These are phyloP conservation scores for Xylaria sp. DNA, from an alignment of 2,329 filamentous ascomycete genomes.

Conservation along the genomic window DNA sequence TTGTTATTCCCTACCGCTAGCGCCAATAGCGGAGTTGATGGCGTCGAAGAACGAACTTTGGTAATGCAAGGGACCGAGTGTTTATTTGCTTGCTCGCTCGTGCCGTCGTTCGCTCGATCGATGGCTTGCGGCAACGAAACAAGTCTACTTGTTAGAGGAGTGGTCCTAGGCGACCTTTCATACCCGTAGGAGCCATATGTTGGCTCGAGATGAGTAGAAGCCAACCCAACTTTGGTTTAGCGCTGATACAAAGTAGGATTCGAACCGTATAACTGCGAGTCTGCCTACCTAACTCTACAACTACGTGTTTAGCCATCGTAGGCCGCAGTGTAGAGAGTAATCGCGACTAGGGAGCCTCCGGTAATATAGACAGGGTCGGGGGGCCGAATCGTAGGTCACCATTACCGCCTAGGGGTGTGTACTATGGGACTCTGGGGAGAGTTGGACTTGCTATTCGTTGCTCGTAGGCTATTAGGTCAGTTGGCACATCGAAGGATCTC, in stretches of 20 bases:
- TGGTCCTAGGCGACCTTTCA: not conserved
- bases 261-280: conserved; percentile 5
- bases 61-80: conserved; percentile 18
- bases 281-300: not conserved
- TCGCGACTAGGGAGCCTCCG: not conserved
- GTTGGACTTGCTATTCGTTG: not conserved
- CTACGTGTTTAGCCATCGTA: conserved; percentile 13
- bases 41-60: conserved; percentile 20
- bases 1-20: conserved; percentile 6
- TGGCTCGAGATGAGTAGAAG: not conserved
- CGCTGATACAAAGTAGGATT: conserved; percentile 3
- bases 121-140: conserved; percentile 10
- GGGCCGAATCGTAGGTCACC: conserved; percentile 5
- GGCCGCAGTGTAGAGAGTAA: not conserved
- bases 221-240: not conserved
- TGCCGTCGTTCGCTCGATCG: not conserved
- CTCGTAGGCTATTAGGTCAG: not conserved
- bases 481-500: not conserved
- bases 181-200: conserved; percentile 1
- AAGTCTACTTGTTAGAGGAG: conserved; percentile 6
- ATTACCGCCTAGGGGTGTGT: conserved; percentile 7
- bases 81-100: not conserved
- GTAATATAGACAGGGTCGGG: conserved; percentile 9
- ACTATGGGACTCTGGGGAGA: conserved; percentile 2
- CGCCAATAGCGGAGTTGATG: conserved; percentile 19